Conservation (phyloP, 495 filamentous ascomycete species). For the Alectoria sarmentosa region DNA sequence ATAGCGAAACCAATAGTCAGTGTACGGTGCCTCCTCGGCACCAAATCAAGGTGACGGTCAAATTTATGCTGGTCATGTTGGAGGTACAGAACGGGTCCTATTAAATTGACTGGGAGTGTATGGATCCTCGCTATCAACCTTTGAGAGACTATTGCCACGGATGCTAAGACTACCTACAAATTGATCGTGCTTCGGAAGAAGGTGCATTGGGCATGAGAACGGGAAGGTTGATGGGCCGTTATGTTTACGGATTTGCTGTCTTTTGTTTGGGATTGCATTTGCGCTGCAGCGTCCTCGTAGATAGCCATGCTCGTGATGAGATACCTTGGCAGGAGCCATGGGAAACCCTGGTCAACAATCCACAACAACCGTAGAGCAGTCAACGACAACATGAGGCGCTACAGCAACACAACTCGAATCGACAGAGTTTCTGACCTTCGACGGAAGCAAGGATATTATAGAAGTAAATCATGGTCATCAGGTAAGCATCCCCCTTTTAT, state of each 20-base stretch:
- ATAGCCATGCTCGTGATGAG: slow-evolving; percentile 19
- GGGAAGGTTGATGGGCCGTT: neutral
- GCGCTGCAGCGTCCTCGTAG: slow-evolving; percentile 12
- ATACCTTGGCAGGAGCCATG: slow-evolving; percentile 12
- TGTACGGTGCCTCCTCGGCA: neutral
- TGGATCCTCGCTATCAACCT: neutral
- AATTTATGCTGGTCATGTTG: neutral
- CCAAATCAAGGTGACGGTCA: neutral
- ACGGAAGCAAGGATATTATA: neutral
- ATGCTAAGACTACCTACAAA: neutral
- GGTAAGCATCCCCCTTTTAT: slow-evolving; percentile 10
- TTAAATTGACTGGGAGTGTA: no score
- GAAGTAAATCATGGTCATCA: slow-evolving; percentile 13
- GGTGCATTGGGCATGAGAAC: neutral
- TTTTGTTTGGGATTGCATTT: neutral
- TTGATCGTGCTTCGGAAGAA: neutral
- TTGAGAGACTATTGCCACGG: neutral
- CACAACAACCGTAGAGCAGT: slow-evolving; percentile 15
- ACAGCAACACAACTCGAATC: neutral
- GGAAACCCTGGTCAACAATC: slow-evolving; percentile 8
- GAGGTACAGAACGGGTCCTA: neutral
- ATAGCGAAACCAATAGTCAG: neutral
- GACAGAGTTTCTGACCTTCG: neutral
- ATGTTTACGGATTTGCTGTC: slow-evolving; percentile 7
- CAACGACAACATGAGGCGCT: neutral